These are phyloP conservation scores for Epichloe uncinata DNA, from an alignment of 2,329 filamentous ascomycete genomes.

Conservation along the genomic window DNA sequence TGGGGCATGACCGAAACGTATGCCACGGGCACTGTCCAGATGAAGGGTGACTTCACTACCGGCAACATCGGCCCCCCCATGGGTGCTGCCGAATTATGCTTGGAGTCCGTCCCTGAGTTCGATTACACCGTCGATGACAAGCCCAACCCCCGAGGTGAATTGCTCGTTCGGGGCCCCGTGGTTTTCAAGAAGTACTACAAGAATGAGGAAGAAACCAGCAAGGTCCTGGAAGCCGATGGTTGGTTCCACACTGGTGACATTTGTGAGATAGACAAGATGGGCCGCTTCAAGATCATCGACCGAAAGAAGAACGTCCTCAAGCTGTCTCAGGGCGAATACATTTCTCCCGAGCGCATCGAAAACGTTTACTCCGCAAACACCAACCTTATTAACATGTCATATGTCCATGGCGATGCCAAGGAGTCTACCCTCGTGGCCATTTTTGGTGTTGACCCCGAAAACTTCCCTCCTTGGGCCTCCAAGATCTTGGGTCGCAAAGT, in stretches of 20 bases:
- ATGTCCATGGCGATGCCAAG: slow-evolving; percentile 79
- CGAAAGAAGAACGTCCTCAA: slow-evolving; percentile 99
- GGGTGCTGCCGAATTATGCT: slow-evolving; percentile 58
- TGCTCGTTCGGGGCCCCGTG: slow-evolving; percentile 68
- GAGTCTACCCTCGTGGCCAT: slow-evolving; percentile 74
- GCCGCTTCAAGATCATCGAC: slow-evolving; percentile 87
- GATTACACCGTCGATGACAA: slow-evolving; percentile 83
- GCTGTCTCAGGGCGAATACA: slow-evolving; percentile 93
- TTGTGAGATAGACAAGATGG: slow-evolving; percentile 67
- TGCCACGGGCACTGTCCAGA: slow-evolving; percentile 60
- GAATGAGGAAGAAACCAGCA: slow-evolving; percentile 75
- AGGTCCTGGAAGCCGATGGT: slow-evolving; percentile 71
- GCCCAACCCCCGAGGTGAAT: slow-evolving; percentile 73
- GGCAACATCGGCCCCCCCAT: slow-evolving; percentile 75
- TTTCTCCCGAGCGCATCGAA: slow-evolving; percentile 93
- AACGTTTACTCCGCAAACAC: slow-evolving; percentile 81
- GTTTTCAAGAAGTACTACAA: slow-evolving; percentile 83
- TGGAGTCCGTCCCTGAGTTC: slow-evolving; percentile 83
- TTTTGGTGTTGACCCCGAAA: slow-evolving; percentile 75
- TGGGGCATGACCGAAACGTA: slow-evolving; percentile 94
- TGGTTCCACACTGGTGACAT: slow-evolving; percentile 98
- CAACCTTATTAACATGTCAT: slow-evolving; percentile 64
- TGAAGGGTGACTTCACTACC: slow-evolving; percentile 53
- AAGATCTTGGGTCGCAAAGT: slow-evolving; percentile 61
- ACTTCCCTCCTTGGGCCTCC: slow-evolving; percentile 69